Evolutionary conservation across 352 stramenopile genomes (phyloP), one percentile per base, ranked within the genome.

Genomic region (Albugo candida): DNA sequence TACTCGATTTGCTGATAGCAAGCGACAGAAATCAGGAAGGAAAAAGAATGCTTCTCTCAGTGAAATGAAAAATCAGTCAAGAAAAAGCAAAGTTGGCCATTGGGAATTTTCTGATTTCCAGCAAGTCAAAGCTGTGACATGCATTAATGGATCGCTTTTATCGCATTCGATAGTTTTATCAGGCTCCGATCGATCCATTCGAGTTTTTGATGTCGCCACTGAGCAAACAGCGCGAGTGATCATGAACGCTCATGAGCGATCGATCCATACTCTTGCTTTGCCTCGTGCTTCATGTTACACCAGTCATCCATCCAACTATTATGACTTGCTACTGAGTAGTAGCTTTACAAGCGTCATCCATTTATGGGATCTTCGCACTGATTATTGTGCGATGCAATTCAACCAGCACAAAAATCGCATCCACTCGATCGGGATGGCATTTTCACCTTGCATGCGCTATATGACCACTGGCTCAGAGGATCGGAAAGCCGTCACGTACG

Each of bases 361-460:
- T 48, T 51, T 93, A 35, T 93, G 82, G 81, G 81, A 93, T 56
- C 72, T 94, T 43, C 72, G 82, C 50, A 70, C 74, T 19, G 69
- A 85, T 55, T 84, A 88, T 36, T 84, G 74, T 52, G 72, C 88
- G 47, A 82, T 89, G 66, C 73, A 65, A 40, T 88, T 93, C 42
- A 56, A 60, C 31, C 73, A 88, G 48, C 82, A 94, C 53, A 56
- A 77, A 14, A 92, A 93, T 59, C 73, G 77, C 45, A 71, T 86
- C 13, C 79, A 94, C 21, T 51, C 56, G 5, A 46, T 92, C 1
- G 71, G 72, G 6, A 54, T 72, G 31, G 64, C 70, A 13, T 93
- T 94, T 51, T 91, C 73, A 43, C 83, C 81, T 2, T 94, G 83
- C 61, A 89, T 92, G 77, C 75, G 83, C 14, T 94, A 92, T 55